These are phyloP conservation scores for Colletotrichum lindemuthianum DNA, from an alignment of 2,329 filamentous ascomycete genomes.

Conservation along the genomic window DNA sequence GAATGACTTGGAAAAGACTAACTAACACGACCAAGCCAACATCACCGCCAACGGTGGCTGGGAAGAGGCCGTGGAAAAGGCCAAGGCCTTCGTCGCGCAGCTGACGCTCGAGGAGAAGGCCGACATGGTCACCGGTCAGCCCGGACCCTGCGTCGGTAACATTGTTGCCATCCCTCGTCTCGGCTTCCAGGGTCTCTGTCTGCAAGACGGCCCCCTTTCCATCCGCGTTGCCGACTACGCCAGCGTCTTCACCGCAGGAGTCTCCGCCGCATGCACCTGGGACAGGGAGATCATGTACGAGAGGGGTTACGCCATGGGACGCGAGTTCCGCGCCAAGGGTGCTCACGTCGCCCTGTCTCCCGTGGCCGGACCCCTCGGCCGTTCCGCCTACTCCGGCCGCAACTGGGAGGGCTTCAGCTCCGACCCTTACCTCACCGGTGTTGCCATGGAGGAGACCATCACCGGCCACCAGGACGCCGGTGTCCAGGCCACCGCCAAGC, in stretches of 20 bases:
- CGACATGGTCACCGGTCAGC: conserved; percentile 46
- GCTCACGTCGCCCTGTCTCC: conserved; percentile 73
- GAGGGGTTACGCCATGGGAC: conserved; percentile 53
- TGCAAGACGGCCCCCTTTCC: conserved; percentile 50
- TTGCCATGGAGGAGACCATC: conserved; percentile 51
- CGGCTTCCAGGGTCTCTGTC: conserved; percentile 54
- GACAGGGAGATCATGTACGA: conserved; percentile 72
- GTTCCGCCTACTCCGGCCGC: conserved; percentile 60
- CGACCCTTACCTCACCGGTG: conserved; percentile 74
- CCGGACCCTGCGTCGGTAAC: conserved; percentile 48
- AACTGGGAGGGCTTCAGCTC: conserved; percentile 74
- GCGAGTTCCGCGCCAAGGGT: conserved; percentile 77
- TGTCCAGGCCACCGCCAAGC: conserved; percentile 52
- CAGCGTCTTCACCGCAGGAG: conserved; percentile 61
- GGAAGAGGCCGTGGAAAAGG: conserved; percentile 50
- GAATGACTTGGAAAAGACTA: conserved; percentile 22
- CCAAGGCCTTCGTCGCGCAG: conserved; percentile 44
- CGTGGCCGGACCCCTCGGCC: conserved; percentile 54
- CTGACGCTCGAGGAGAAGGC: conserved; percentile 45
- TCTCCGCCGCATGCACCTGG: conserved; percentile 74
- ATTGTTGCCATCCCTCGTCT: conserved; percentile 51
- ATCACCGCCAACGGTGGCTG: conserved; percentile 47
- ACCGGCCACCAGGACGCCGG: conserved; percentile 47
- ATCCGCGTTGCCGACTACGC: conserved; percentile 54
- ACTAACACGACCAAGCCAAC: conserved; percentile 45